Percentiles rank a stretch among this genome's conserved stretches.
phyloP scores from a whole-genome alignment of 306 rosid genomes.

The Inga leiocalycina region DNA sequence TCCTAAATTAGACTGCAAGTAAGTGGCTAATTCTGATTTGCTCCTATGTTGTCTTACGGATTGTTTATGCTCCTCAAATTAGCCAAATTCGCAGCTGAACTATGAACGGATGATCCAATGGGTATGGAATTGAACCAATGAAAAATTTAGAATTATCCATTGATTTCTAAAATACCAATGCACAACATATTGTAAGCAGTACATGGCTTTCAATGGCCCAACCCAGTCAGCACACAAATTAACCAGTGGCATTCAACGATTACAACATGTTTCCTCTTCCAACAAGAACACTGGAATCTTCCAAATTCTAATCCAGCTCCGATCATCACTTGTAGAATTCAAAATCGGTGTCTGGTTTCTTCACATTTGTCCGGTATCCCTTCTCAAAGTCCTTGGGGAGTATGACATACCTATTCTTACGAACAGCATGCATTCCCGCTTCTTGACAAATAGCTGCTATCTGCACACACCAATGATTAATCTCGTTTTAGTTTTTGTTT shows the following conservation, averaged over 20 bases:
- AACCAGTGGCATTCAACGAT: not conserved
- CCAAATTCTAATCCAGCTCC: conserved; percentile 2
- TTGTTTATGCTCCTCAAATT: too few relatives aligned
- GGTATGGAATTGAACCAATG: too few relatives aligned
- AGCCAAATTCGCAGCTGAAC: not conserved
- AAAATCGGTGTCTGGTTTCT: conserved; percentile 98
- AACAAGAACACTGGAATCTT: not conserved
- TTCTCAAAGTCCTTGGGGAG: conserved; percentile 98
- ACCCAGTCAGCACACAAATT: not conserved
- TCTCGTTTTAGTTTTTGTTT: not conserved
- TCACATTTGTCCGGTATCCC: conserved; percentile 95
- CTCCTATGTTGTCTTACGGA: not conserved
- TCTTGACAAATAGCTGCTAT: conserved; percentile 97
- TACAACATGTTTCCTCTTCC: not conserved
- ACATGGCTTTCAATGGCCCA: conserved; percentile 4
- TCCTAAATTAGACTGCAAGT: too few relatives aligned
- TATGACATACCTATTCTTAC: conserved; percentile 93
- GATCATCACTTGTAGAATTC: conserved; percentile 91
- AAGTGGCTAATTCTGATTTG: not conserved
- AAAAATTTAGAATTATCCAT: not conserved
- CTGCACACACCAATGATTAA: conserved; percentile 45
- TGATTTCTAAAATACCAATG: not conserved
- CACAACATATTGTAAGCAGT: not conserved
- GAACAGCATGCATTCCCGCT: conserved; percentile 99
- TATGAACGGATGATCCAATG: not conserved